Base-by-base conservation (phyloP, 495 filamentous ascomycete genomes). In the Letharia lupina region DNA sequence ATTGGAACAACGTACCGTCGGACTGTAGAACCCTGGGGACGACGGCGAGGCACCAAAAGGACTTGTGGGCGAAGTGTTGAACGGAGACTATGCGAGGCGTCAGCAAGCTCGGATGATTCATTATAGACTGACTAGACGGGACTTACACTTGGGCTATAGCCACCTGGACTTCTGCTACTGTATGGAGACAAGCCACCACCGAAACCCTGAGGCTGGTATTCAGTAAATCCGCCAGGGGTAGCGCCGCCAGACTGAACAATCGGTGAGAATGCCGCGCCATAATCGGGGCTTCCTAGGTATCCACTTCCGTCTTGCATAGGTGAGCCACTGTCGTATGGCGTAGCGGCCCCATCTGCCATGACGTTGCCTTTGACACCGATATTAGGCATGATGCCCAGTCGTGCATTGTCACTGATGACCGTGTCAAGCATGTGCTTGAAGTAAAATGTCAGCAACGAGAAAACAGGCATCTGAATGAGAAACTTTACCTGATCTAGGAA, bases 311-410 rank as follows among this genome's bases (percentile, higher is more conserved):
- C 64, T 41, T 86, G 85, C 81, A 93, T 86, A 10, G 94, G 94
- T 37, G 94, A 97, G 62, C 87, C 90, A 54, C 86, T 88, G 70
- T 96, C 94, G 74, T 99, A 99, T 10, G 95, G 95, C 28, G 94
- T 99, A 33, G 91, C 89, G 52, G 91, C 89, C 68, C 94, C 94
- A 64, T 92, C 91, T 48, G 86, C 80, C 42, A 81, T 73, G 61
- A 87, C 84, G 39, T 80, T 81, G 64, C 87, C 88, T 77, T 90
- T 92, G 57, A 86, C 81, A 10, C 85, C 84, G 74, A 94, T 86
- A 61, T 85, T 86, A 39, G 86, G 85, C 81, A 91, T 89, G 47
- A 93, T 80, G 68, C 86, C 86, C 78, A 90, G 87, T 68, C 89
- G 84, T 16, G 88, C 89, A 74, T 93, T 93, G 74, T 94, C 90